A percentile compares a stretch with the other conserved stretches of the same genome.
phyloP scores from a whole-genome alignment of 352 stramenopile species.

The Pythium sp. region DNA sequence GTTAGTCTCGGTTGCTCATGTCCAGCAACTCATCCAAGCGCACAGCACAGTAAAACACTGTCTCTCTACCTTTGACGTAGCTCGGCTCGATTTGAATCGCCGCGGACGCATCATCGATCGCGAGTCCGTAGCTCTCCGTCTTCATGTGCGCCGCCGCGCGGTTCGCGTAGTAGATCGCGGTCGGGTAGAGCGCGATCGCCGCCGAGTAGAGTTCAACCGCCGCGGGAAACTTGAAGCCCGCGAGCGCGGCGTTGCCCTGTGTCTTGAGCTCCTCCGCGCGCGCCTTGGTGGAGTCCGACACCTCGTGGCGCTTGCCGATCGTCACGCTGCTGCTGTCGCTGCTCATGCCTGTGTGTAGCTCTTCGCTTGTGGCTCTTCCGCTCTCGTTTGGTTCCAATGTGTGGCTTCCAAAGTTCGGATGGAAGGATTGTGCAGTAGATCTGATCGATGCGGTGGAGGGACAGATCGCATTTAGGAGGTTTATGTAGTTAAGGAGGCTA shows the following conservation, averaged over 20 bases:
- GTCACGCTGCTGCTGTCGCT: constrained; percentile 32
- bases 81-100: constrained; percentile 92
- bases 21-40: neutral
- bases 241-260: constrained; percentile 82
- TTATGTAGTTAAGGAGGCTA: neutral
- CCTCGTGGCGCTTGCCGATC: constrained; percentile 46
- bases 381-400: constrained; percentile 2
- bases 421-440: neutral
- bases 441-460: neutral
- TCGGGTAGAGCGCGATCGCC: constrained; percentile 86
- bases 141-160: constrained; percentile 96
- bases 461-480: neutral
- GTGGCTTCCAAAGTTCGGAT: constrained; percentile 10
- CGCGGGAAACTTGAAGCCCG: constrained; percentile 74
- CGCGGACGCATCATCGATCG: constrained; percentile 94
- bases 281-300: constrained; percentile 60
- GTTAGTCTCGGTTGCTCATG: neutral
- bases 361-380: neutral
- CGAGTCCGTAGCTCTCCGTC: constrained; percentile 97
- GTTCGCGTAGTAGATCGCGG: constrained; percentile 94
- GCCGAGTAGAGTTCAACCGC: constrained; percentile 89
- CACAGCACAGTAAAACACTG: neutral
- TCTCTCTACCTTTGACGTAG: constrained; percentile 93
- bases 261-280: constrained; percentile 79
- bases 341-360: constrained; percentile 26